Evolutionary conservation across 2,329 filamentous ascomycete genomes (phyloP), one percentile per base, ranked within the genome.

Genomic region (Alternaria gaisen): DNA sequence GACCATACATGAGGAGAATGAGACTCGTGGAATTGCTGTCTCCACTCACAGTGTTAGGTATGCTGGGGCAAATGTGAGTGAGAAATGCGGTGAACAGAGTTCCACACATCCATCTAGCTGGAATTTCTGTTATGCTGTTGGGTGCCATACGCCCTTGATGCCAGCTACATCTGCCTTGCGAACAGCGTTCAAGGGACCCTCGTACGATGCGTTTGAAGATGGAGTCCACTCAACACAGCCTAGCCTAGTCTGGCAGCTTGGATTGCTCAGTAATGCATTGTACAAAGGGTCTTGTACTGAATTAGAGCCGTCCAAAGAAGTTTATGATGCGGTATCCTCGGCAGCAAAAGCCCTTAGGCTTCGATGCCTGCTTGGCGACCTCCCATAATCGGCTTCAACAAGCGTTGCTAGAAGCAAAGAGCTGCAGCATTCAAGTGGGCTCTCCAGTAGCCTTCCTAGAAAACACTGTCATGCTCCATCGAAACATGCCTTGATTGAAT

Each of bases 341-440:
- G 54, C 38, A 56, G 53, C 44, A 43, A 52, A 53, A 26, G 41
- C 43, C 10, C 28, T 36, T 26, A 44, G 18, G 22, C 42, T 30
- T 55, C 28, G 22, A 28, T 48, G 56, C 30, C 50, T 56, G 43
- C 47, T 56, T 36, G 40, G 20, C 22, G 46, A 22, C 51, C 43
- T 36, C 32, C 10, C 18, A n/a, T 43, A 24, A 47, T n/a, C 5
- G 22, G 20, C 18, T 34, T 22, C 18, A 40, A 43, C 51, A 55
- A 42, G 51, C 18, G 14, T 43, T 20, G 14, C 51, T 56, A 16
- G 43, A 32, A 43, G 36, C 34, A 36, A 55, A 28, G 24, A 24
- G 28, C 32, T 48, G 51, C 43, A 50, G 43, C 34, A 43, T 30
- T 36, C 12, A 38, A 20, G 32, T 26, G 30, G 16, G 20, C 42